These are phyloP conservation scores for Lachnellula occidentalis DNA, from an alignment of 2,329 filamentous ascomycete genomes.

Conservation along the genomic window DNA sequence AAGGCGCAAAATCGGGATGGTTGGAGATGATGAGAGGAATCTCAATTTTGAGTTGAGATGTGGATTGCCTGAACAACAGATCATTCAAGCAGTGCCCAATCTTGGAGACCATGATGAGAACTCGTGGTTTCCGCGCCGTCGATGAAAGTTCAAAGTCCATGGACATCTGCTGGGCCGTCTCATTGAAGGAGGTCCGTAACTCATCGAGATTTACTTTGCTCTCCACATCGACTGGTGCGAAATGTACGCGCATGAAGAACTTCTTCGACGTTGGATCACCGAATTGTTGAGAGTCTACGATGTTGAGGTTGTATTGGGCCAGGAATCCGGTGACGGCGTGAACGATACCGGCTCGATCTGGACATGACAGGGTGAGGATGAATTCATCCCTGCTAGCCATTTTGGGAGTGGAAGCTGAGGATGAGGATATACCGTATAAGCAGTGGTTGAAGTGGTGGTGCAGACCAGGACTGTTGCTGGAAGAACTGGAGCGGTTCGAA, in stretches of 20 bases:
- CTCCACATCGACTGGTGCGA: constrained; percentile 50
- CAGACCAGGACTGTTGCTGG: too few relatives aligned
- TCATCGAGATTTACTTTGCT: constrained; percentile 39
- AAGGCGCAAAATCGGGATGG: constrained; percentile 65
- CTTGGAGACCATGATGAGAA: constrained; percentile 86
- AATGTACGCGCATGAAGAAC: constrained; percentile 89
- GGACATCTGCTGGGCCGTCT: constrained; percentile 56
- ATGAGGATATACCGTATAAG: too few relatives aligned
- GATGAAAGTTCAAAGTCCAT: constrained; percentile 70
- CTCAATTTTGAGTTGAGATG: constrained; percentile 65
- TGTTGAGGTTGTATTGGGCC: constrained; percentile 68
- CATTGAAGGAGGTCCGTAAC: constrained; percentile 50
- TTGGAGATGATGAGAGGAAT: constrained; percentile 77
- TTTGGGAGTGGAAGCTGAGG: neutral
- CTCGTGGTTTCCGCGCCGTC: constrained; percentile 62
- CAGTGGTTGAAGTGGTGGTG: too few relatives aligned
- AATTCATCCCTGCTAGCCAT: constrained; percentile 42
- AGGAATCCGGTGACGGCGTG: constrained; percentile 78
- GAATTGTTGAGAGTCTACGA: constrained; percentile 81
- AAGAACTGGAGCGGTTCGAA: too few relatives aligned
- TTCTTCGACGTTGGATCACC: constrained; percentile 66
- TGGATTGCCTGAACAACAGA: constrained; percentile 72
- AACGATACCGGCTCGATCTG: constrained; percentile 79
- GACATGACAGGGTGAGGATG: constrained; percentile 77
- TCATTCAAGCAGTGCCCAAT: constrained; percentile 84